Percentiles rank a stretch among this genome's conserved stretches.
phyloP scores from a whole-genome alignment of 2,329 filamentous ascomycete genomes.

The Colletotrichum higginsianum region DNA sequence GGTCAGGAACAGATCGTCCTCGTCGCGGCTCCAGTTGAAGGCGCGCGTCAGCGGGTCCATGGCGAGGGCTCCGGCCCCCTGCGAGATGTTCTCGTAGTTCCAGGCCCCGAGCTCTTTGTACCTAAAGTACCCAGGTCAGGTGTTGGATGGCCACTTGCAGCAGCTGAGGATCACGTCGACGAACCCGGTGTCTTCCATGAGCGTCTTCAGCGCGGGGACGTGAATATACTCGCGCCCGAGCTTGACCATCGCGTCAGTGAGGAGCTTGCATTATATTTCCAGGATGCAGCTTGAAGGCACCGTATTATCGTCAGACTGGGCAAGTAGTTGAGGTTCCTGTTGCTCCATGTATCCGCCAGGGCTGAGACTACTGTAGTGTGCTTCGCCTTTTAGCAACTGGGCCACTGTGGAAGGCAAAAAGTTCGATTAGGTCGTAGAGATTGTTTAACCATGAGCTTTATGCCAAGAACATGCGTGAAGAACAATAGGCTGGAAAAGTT shows the following conservation, averaged over 20 bases:
- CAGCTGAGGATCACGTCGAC: constrained; percentile 66
- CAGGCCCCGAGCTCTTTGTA: constrained; percentile 58
- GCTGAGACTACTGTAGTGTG: constrained; percentile 51
- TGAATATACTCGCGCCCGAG: background rate
- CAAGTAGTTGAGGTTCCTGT: constrained; percentile 59
- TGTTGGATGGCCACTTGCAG: constrained; percentile 68
- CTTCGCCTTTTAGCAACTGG: constrained; percentile 41
- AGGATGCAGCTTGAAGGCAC: constrained; percentile 54
- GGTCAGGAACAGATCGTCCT: constrained; percentile 46
- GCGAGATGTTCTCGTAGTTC: constrained; percentile 48
- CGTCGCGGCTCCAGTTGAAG: constrained; percentile 52
- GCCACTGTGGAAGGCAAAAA: too few species aligned
- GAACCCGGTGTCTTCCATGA: constrained; percentile 64
- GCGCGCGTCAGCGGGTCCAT: constrained; percentile 54
- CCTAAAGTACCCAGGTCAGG: constrained; percentile 63
- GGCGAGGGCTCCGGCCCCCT: constrained; percentile 52
- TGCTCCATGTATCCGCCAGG: constrained; percentile 70
- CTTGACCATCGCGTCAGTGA: constrained; percentile 42
- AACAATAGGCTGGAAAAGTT: constrained; percentile 58
- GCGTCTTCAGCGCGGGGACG: constrained; percentile 46
- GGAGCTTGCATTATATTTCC: constrained; percentile 39
- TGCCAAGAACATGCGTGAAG: constrained; percentile 54
- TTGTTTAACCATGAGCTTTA: background rate
- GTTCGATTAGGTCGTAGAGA: too few species aligned
- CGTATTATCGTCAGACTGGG: constrained; percentile 62